phyloP scores from a whole-genome alignment of 179 eudicot genomes.

The Nepenthes alata region DNA sequence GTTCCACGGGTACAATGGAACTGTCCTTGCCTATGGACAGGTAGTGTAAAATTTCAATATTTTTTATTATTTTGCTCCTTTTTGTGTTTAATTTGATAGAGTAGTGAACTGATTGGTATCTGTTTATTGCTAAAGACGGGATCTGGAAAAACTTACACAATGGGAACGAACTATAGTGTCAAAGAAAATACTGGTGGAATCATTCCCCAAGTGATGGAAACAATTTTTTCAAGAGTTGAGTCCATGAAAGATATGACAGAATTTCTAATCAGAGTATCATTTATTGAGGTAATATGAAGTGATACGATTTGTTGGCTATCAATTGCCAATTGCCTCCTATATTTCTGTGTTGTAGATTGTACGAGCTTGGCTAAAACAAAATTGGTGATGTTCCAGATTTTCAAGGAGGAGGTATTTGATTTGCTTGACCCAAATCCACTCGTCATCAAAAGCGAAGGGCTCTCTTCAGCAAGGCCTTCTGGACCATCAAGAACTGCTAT shows the following conservation, averaged over 20 bases:
- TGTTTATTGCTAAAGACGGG: slow-evolving; percentile 44
- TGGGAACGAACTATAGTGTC: slow-evolving; percentile 90
- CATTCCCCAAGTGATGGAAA: slow-evolving; percentile 81
- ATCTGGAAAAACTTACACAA: slow-evolving; percentile 90
- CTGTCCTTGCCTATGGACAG: slow-evolving; percentile 97
- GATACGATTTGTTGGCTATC: neutral
- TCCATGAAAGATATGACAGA: slow-evolving; percentile 46
- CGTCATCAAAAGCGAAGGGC: slow-evolving; percentile 35
- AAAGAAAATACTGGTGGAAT: slow-evolving; percentile 46
- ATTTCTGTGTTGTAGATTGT: neutral
- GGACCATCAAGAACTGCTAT: slow-evolving; percentile 72
- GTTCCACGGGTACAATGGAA: slow-evolving; percentile 77
- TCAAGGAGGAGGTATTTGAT: slow-evolving; percentile 97
- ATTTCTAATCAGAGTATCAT: slow-evolving; percentile 69
- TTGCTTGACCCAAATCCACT: slow-evolving; percentile 47
- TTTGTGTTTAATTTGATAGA: neutral
- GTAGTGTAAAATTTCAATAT: slow-evolving; percentile 13
- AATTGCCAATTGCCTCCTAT: neutral
- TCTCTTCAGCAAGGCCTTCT: slow-evolving; percentile 24
- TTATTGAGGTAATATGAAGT: slow-evolving; percentile 58
- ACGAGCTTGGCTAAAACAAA: neutral
- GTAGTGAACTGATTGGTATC: neutral
- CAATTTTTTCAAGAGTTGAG: slow-evolving; percentile 59
- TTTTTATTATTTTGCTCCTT: neutral
- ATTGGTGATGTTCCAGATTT: slow-evolving; percentile 39